Conservation (phyloP, 805 yeast genomes). For the Cyberlindnera lachancei region DNA sequence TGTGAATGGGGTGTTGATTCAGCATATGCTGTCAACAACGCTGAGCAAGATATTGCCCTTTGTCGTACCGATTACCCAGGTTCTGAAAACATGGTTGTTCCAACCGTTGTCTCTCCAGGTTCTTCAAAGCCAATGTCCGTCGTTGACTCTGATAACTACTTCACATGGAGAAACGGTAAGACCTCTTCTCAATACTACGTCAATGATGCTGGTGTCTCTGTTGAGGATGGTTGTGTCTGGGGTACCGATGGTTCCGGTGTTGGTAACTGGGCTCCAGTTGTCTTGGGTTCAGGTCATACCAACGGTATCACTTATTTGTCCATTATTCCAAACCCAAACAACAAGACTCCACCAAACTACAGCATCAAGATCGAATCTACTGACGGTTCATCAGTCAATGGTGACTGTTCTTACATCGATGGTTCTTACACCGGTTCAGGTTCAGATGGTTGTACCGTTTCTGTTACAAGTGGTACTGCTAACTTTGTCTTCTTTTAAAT, state of each 20-base stretch:
- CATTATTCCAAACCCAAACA: slow-evolving; percentile 93
- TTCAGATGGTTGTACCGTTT: slow-evolving; percentile 75
- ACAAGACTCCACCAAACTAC: slow-evolving; percentile 56
- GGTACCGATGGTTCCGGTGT: slow-evolving; percentile 69
- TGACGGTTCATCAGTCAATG: slow-evolving; percentile 51
- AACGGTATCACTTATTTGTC: slow-evolving; percentile 69
- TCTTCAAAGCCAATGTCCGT: slow-evolving; percentile 59
- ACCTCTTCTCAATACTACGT: slow-evolving; percentile 97
- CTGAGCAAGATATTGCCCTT: slow-evolving; percentile 66
- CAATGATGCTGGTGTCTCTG: slow-evolving; percentile 89
- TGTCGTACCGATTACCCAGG: slow-evolving; percentile 99
- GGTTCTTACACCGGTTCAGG: slow-evolving; percentile 65
- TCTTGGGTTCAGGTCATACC: slow-evolving; percentile 85
- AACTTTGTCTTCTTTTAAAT: slow-evolving; percentile 46
- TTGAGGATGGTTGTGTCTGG: slow-evolving; percentile 92
- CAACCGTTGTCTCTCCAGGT: slow-evolving; percentile 76
- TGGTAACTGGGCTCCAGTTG: slow-evolving; percentile 98
- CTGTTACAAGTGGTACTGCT: slow-evolving; percentile 52
- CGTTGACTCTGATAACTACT: slow-evolving; percentile 73
- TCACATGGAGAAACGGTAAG: slow-evolving; percentile 68
- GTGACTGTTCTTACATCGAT: slow-evolving; percentile 71
- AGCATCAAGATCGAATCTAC: slow-evolving; percentile 70
- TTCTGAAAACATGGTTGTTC: slow-evolving; percentile 96
- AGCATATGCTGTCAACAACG: slow-evolving; percentile 62
- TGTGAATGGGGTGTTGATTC: slow-evolving; percentile 82